Percentiles rank a stretch among this genome's conserved stretches.
phyloP scores from a whole-genome alignment of 139 green algal species.

The Volvox africanus region DNA sequence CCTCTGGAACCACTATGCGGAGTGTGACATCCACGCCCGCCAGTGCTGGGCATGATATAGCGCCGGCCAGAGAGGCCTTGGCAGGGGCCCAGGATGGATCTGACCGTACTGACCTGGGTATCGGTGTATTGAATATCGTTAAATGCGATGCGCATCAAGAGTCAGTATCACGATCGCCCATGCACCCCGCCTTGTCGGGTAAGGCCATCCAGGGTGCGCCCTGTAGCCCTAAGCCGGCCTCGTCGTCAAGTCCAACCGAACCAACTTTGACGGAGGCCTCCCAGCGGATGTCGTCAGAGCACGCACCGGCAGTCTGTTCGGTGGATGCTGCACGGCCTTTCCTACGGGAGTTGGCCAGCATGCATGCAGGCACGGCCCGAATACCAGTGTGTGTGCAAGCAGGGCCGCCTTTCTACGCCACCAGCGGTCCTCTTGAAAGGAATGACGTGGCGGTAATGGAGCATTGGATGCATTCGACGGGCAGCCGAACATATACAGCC shows the following conservation, averaged over 20 bases:
- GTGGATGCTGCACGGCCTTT: background rate
- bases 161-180: background rate
- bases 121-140: constrained; percentile 1
- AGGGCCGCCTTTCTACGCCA: constrained; percentile 22
- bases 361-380: background rate
- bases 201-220: background rate
- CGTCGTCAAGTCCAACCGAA: background rate
- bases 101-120: background rate
- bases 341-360: background rate
- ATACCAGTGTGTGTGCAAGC: background rate
- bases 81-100: background rate
- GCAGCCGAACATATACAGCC: too few species aligned
- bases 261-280: background rate
- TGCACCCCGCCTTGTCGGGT: constrained; percentile 15
- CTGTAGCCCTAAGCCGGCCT: background rate
- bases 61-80: too few species aligned
- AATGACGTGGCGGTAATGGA: background rate
- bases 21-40: background rate
- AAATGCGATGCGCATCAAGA: background rate
- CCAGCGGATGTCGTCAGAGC: background rate
- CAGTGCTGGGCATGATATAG: too few species aligned
- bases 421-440: background rate
- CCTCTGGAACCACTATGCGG: background rate
- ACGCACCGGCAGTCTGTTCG: background rate
- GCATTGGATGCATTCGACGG: background rate